Evolutionary conservation across 208 protist genomes (phyloP).

Genomic region (Trypanosoma brucei): DNA sequence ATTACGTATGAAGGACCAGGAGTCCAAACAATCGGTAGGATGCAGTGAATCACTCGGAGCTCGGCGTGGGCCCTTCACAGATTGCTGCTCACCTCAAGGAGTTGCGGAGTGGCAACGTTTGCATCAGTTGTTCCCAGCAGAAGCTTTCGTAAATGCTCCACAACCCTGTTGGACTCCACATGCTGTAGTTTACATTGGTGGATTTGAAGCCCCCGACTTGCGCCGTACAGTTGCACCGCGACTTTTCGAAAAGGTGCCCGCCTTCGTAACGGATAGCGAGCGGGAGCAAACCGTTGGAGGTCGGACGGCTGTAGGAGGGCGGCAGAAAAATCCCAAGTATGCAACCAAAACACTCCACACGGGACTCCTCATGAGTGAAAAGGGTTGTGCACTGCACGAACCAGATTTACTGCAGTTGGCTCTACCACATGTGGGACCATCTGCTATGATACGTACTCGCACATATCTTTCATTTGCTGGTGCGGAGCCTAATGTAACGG

Average conservation of each 20-base stretch:
- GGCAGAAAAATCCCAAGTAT: slow-evolving; percentile 17
- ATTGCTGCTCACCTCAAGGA: background rate
- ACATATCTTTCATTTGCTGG: slow-evolving; percentile 48
- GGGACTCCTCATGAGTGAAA: slow-evolving; percentile 17
- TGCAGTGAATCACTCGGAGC: background rate
- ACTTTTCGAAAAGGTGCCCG: slow-evolving; percentile 31
- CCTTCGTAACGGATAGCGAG: slow-evolving; percentile 13
- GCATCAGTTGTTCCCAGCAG: slow-evolving; percentile 15
- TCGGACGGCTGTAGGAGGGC: slow-evolving; percentile 8
- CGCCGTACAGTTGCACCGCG: slow-evolving; percentile 30
- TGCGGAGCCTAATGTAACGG: slow-evolving; percentile 22
- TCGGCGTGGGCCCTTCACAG: slow-evolving; percentile 9
- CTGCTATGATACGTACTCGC: slow-evolving; percentile 13
- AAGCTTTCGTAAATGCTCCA: background rate
- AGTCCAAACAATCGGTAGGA: background rate
- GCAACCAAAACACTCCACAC: slow-evolving; percentile 11
- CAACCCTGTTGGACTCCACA: slow-evolving; percentile 38
- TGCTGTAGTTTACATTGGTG: slow-evolving; percentile 59
- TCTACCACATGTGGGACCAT: slow-evolving; percentile 4
- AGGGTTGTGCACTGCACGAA: slow-evolving; percentile 26
- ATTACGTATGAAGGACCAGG: background rate
- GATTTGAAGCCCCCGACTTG: slow-evolving; percentile 52
- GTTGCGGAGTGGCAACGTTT: slow-evolving; percentile 11
- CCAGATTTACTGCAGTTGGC: slow-evolving; percentile 53
- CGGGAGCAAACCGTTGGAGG: slow-evolving; percentile 18